These are phyloP conservation scores for Hanseniaspora thailandica DNA, from an alignment of 805 yeast species.

Conservation along the genomic window DNA sequence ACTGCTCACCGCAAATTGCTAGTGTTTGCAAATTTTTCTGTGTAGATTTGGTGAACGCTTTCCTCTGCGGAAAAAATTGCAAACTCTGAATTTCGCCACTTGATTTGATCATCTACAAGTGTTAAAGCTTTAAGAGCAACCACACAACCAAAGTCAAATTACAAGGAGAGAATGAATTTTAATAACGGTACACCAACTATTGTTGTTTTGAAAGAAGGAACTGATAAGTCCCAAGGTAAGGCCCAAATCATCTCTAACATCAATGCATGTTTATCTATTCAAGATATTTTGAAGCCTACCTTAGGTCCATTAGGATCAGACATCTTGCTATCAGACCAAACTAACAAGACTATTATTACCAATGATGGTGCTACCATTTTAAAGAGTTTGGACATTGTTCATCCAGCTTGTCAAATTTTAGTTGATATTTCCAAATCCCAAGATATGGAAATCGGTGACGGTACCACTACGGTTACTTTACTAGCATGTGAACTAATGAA, in stretches of 20 bases:
- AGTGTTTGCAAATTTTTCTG: too few relatives aligned
- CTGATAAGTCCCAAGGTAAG: conserved; percentile 91
- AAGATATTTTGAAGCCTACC: conserved; percentile 88
- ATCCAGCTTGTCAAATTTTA: conserved; percentile 93
- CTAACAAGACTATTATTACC: conserved; percentile 85
- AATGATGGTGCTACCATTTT: conserved; percentile 97
- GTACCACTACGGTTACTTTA: conserved; percentile 91
- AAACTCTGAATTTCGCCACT: too few relatives aligned
- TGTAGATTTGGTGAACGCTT: too few relatives aligned
- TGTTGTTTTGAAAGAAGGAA: conserved; percentile 94
- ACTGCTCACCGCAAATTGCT: too few relatives aligned
- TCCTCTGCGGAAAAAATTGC: too few relatives aligned
- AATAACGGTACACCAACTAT: conserved; percentile 95
- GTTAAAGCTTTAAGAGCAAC: too few relatives aligned
- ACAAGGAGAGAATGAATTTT: conserved; percentile 49
- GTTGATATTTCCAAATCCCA: conserved; percentile 93
- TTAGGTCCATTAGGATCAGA: conserved; percentile 97
- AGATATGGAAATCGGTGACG: conserved; percentile 98
- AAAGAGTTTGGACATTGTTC: conserved; percentile 84
- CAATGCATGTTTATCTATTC: conserved; percentile 94
- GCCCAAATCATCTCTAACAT: conserved; percentile 93
- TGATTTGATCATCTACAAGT: too few relatives aligned
- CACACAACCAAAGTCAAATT: background rate
- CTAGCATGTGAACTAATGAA: conserved; percentile 89
- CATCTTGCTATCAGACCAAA: conserved; percentile 71